Base-by-base conservation (phyloP, 2,329 filamentous ascomycete species). In the Helicocarpus griseus region DNA sequence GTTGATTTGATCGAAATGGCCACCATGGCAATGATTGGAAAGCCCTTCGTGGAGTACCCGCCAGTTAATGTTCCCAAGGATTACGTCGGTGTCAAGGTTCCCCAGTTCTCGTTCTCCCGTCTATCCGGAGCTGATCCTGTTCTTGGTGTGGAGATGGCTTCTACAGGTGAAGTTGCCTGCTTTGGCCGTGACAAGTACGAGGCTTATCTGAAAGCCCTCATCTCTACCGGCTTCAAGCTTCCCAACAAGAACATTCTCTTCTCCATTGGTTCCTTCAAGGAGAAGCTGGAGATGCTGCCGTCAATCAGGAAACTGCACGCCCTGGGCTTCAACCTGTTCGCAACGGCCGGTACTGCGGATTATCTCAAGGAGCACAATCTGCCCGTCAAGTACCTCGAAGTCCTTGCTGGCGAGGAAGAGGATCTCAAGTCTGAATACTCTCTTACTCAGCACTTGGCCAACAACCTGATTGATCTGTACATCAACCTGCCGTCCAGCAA, bases 401-500 rank as follows among this genome's bases (percentile, higher is more conserved):
- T 90, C 29, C 81, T 98, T 11, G 81, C 80, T 49, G 82, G 85
- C 53, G 79, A 85, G 56, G 82, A 89, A 57, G 86, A 89, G 60
- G 85, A 89, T 56, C 88, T 95, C 68, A 90, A 91, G 69, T 88
- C 89, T 0, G 93, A 98, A 72, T 98, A 95, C 74, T 98, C 93
- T 7, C 79, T 98, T 56, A 96, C 89, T 1, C 89, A 97, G 73
- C 91, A 96, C 74, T 75, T 98, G 71, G 87, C 91, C 53, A 97
- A 95, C 75, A 97, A 97, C 74, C 84, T 93, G 69, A 98, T 98
- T 63, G 91, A 97, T 69, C 75, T 98, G 54, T 98, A 98, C 76
- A 96, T 98, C 82, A 98, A 98, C 71, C 72, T 98, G 71, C 93
- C 93, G n/a, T 97, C 93, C 11, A 95, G 82, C 80, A 98, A 98